Conservation (phyloP, 2,329 filamentous ascomycete genomes). For the Apiospora marii region DNA sequence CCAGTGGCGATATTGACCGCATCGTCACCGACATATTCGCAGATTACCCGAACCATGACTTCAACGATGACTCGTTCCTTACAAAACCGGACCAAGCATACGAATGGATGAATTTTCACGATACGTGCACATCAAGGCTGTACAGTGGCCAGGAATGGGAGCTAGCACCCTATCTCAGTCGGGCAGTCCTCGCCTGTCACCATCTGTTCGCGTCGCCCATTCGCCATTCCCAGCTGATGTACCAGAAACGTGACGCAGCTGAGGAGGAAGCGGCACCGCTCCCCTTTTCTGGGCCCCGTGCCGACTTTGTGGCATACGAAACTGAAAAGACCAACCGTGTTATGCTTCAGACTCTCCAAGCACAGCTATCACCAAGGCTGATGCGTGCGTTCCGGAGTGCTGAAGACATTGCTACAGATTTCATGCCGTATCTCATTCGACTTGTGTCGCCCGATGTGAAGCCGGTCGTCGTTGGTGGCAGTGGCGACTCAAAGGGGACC, state of each 20-base stretch:
- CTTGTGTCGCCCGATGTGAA: conserved; percentile 91
- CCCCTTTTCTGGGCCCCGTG: conserved; percentile 83
- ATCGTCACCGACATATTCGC: conserved; percentile 86
- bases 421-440: conserved; percentile 83
- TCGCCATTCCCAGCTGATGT: conserved; percentile 52
- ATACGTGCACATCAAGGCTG: conserved; percentile 79
- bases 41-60: conserved; percentile 85
- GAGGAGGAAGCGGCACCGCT: conserved; percentile 62
- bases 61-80: conserved; percentile 90
- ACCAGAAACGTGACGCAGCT: conserved; percentile 54
- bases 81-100: conserved; percentile 83
- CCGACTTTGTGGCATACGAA: conserved; percentile 83
- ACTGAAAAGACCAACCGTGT: conserved; percentile 80
- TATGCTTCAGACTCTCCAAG: conserved; percentile 76
- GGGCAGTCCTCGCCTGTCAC: conserved; percentile 89
- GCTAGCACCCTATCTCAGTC: conserved; percentile 83
- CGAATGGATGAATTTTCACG: conserved; percentile 96
- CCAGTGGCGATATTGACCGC: conserved; percentile 79
- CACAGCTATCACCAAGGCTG: conserved; percentile 74
- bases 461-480: conserved; percentile 82
- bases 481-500: conserved; percentile 68
- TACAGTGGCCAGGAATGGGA: conserved; percentile 94
- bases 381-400: conserved; percentile 80
- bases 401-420: conserved; percentile 79
- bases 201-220: conserved; percentile 83